Base-by-base conservation (phyloP, 371 early-diverging fungal species). In the Actinomortierella ambigua region DNA sequence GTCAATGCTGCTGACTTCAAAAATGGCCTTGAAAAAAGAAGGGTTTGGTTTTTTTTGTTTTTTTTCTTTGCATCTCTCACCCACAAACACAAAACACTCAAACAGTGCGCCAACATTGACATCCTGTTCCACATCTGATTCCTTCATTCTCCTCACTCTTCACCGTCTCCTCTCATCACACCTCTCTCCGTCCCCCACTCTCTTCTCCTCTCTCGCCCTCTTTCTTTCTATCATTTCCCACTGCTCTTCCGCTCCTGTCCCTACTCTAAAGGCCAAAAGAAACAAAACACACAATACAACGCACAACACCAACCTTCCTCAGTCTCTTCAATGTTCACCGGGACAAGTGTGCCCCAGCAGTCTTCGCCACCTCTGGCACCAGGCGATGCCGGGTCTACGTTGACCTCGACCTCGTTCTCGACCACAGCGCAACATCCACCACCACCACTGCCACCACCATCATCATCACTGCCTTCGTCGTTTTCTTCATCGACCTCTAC, bases 281-380 rank as follows among this genome's bases (percentile, higher is more conserved):
- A n/a, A n/a, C n/a, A n/a, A n/a, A n/a, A n/a, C 11, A 26, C 20
- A n/a, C 11, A 20, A 29, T 23, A 20, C 17, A 39, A 2, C 44
- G 18, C 39, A 40, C 7, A 15, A 24, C 29, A 40, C 40, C 48
- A 49, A 2, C 39, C 9, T 40, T 43, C 24, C 4, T 23, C 42
- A 0, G 1, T 57, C 5, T 20, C 7, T 51, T 29, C 48, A 58
- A 23, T 34, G 24, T 50, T 17, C 40, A 40, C 50, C 28, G 50
- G 27, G 22, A n/a, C 42, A 61, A 42, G 39, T 34, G 42, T 23
- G 23, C 23, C 43, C 14, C 28, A n/a, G 65, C 65, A 61, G 62
- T 71, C 67, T 66, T 66, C 60, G 54, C 67, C 17, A 63, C 66
- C 34, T 4, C 34, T 11, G 18, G 59, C 73, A 28, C 55, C 59